Base-by-base conservation (phyloP, 2,329 filamentous ascomycete species). In the Balansia obtecta region DNA sequence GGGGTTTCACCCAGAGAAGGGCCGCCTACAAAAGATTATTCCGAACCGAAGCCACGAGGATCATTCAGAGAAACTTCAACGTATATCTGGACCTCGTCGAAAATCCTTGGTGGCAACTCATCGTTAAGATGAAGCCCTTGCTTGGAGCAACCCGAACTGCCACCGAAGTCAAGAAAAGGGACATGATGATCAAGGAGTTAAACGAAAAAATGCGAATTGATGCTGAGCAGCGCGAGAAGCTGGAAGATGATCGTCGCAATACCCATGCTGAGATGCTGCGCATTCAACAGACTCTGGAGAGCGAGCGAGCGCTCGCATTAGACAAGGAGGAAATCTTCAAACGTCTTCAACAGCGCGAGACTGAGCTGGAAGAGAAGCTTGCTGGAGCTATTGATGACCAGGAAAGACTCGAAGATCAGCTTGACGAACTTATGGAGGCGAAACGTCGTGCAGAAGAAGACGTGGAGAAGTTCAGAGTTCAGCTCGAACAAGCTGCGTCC, bases 301-400 rank as follows among this genome's bases (percentile, higher is more conserved):
- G 90, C 57, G 94, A 98, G 67, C 82, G 93, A 46, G 88, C 91
- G n/a, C 75, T 98, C 41, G 93, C 93, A 1, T 72, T 98, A 5
- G 93, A 99, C 68, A 98, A 98, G 65, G 94, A 99, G 63, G 93
- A 98, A 61, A 98, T 99, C 53, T 98, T 97, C 74, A 94, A 91
- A 63, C 82, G 94, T n/a, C 74, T 98, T 20, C 93, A 96, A 63
- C 72, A 84, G 49, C 85, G 93, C n/a, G 93, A 98, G 67, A 77
- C 82, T 11, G 91, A 98, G 63, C 77, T 99, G 4, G 87, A 85
- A 48, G 94, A 98, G 61, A 96, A 97, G 69, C 77, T 99, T 30
- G 80, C 88, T 38, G 91, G 87, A 39, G 91, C 91, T 32, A 81
- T 97, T 53, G 86, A 95, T 20, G 94, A 99, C 59, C 91, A 97